These are phyloP conservation scores for Balakata baccata DNA, from an alignment of 345 rosid genomes.

Conservation along the genomic window DNA sequence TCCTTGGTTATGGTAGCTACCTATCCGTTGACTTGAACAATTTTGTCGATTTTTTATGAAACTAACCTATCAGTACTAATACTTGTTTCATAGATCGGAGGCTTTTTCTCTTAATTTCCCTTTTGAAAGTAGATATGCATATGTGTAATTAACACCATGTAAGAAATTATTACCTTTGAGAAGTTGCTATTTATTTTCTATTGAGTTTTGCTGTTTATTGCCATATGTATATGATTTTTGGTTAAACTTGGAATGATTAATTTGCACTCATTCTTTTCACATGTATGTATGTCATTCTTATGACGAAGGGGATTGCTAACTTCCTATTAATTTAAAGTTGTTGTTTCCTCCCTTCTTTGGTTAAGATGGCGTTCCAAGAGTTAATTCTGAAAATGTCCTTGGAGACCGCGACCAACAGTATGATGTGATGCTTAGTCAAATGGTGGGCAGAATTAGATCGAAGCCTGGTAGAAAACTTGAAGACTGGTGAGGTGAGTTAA, in stretches of 20 bases:
- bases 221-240: not conserved
- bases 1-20: not conserved
- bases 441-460: slow-evolving; percentile 78
- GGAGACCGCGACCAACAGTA: slow-evolving; percentile 68
- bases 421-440: slow-evolving; percentile 79
- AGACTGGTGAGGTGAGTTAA: slow-evolving; percentile 84
- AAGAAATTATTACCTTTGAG: not conserved
- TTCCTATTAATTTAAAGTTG: not conserved
- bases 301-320: slow-evolving; percentile 7
- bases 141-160: not conserved
- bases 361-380: slow-evolving; percentile 37
- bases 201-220: not conserved
- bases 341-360: not conserved
- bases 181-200: not conserved
- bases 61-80: not conserved
- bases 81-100: not conserved
- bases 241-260: not conserved
- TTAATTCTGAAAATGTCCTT: slow-evolving; percentile 46
- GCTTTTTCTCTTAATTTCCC: not conserved
- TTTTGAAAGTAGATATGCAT: not conserved
- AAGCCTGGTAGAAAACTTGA: slow-evolving; percentile 82
- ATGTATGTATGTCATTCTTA: not conserved
- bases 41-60: not conserved
- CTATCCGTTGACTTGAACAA: not conserved
- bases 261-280: not conserved